Evolutionary conservation across 352 stramenopile species (phyloP), one percentile per base, ranked within the genome.

Genomic region (Aphanomyces euteiches): DNA sequence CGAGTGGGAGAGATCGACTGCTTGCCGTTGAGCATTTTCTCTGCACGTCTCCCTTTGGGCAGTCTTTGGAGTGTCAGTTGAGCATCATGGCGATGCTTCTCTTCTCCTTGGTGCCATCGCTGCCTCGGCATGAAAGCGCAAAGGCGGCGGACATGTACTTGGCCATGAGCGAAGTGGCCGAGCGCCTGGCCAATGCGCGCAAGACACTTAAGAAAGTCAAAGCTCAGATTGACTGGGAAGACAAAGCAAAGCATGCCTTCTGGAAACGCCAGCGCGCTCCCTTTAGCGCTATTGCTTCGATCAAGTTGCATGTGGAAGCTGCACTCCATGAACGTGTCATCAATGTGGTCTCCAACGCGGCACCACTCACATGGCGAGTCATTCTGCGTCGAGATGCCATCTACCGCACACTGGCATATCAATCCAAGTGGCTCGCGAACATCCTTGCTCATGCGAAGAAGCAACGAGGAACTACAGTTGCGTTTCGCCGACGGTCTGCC

Each of bases 321-420:
- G 64, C 64, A 12, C 17, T 70, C 34, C 64, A 70, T 34, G 28
- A 70, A 53, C 64, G 64, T 21, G 37, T 21, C n/a, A 41, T 70
- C 10, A 39, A 36, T n/a, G 47, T 70, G 10, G 3, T 70, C 7
- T 37, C 54, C 17, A 41, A 59, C n/a, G 43, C 64, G 5, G 28
- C 19, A 19, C 12, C 53, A 41, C n/a, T 17, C 19, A 59, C 17
- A 10, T 70, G 64, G 64, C 36, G 40, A 17, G 15, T 1, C 6
- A n/a, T 34, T 7, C 54, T 70, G 5, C 36, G 34, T 15, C 45
- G 21, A 37, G 64, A 70, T 36, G 28, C 61, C 2, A 15, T 61
- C 6, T 70, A 63, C 36, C 64, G 53, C 28, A 56, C 53, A 17
- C n/a, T 70, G 3, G 34, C 21, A 28, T 28, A 10, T 10, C 64